A percentile compares a stretch with the other conserved stretches of the same genome.
These are phyloP conservation scores for Elsinoe australis DNA, from an alignment of 2,329 filamentous ascomycete genomes.

Conservation along the genomic window DNA sequence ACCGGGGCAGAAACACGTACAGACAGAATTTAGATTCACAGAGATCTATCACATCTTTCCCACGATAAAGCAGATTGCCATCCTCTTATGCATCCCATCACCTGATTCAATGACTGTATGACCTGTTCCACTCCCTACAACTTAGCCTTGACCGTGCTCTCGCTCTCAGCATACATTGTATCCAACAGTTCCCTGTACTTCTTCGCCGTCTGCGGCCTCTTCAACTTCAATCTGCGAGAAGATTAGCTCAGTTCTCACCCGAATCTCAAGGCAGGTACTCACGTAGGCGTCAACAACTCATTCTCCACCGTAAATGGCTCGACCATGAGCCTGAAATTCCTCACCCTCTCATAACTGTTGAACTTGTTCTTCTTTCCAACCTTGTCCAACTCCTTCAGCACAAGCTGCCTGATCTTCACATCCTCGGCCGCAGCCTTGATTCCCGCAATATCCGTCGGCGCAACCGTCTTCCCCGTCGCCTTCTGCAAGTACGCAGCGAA, in stretches of 20 bases:
- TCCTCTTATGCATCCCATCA: neutral
- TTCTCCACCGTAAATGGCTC: slow-evolving; percentile 95
- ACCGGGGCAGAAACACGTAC: too few relatives aligned
- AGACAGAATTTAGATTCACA: neutral
- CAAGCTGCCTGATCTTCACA: slow-evolving; percentile 62
- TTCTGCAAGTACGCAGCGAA: slow-evolving; percentile 77
- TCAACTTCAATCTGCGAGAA: slow-evolving; percentile 58
- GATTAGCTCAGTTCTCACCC: neutral
- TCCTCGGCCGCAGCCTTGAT: slow-evolving; percentile 61
- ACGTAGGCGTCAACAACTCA: slow-evolving; percentile 81
- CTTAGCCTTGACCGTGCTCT: slow-evolving; percentile 39
- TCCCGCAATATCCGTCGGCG: slow-evolving; percentile 56
- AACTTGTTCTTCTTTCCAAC: slow-evolving; percentile 80
- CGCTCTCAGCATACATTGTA: slow-evolving; percentile 52
- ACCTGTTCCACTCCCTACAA: slow-evolving; percentile 34
- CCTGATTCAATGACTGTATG: too few relatives aligned
- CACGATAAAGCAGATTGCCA: neutral
- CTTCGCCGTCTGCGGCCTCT: slow-evolving; percentile 61
- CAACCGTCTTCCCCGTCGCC: slow-evolving; percentile 53
- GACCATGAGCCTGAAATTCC: slow-evolving; percentile 63
- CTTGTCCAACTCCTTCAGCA: slow-evolving; percentile 68
- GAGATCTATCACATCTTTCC: slow-evolving; percentile 3
- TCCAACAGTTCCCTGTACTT: slow-evolving; percentile 52
- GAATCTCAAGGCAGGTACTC: slow-evolving; percentile 38
- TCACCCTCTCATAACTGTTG: slow-evolving; percentile 81